These are phyloP conservation scores for Naganishia randhawae DNA, from an alignment of 768 basidiomycete genomes.

Conservation along the genomic window DNA sequence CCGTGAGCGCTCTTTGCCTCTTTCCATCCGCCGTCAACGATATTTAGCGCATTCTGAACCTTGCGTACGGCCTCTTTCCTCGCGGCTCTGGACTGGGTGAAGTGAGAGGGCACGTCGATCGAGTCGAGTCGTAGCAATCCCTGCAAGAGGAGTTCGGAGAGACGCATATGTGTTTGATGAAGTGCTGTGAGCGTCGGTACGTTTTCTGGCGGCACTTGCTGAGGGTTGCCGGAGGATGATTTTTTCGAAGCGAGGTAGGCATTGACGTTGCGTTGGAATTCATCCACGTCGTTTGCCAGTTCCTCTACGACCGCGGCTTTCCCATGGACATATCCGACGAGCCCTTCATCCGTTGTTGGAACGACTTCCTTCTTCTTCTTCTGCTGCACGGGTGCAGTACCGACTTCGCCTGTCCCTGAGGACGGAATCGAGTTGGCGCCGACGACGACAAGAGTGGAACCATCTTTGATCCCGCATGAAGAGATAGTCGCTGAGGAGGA, in stretches of 20 bases:
- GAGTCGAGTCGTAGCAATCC: conserved; percentile 82
- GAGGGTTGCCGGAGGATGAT: too few relatives aligned
- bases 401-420: conserved; percentile 25
- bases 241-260: conserved; percentile 12
- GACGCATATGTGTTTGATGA: conserved; percentile 57
- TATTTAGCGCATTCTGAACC: conserved; percentile 59
- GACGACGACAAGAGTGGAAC: conserved; percentile 69
- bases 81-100: conserved; percentile 71
- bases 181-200: conserved; percentile 43
- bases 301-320: conserved; percentile 59
- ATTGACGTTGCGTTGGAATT: conserved; percentile 51
- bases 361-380: conserved; percentile 33
- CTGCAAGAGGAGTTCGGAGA: conserved; percentile 81
- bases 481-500: conserved; percentile 70
- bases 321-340: conserved; percentile 59
- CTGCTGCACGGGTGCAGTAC: conserved; percentile 33
- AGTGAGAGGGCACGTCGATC: conserved; percentile 66
- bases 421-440: conserved; percentile 52
- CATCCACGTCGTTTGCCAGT: conserved; percentile 60
- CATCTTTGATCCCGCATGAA: conserved; percentile 66
- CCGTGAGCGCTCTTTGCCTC: conserved; percentile 14
- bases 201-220: conserved; percentile 34
- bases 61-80: conserved; percentile 81
- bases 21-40: conserved; percentile 17
- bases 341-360: conserved; percentile 54